Evolutionary conservation across 2,329 filamentous ascomycete genomes (phyloP), one percentile per base, ranked within the genome.

Genomic region (Botrytis medusae): DNA sequence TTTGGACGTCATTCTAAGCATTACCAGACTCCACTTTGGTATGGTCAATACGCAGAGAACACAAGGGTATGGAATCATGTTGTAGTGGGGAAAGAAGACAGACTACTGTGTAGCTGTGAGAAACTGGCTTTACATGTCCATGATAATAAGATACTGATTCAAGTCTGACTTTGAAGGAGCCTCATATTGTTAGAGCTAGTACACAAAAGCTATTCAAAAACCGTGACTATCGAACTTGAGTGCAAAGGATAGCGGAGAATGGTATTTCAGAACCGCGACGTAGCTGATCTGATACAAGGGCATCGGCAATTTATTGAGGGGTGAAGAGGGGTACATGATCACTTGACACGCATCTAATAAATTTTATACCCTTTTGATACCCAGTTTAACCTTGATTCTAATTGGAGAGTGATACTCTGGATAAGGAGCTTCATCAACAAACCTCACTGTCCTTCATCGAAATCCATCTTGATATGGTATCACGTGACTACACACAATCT

Each of bases 401-500:
- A 61, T 25, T 25, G 14, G 29, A 20, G 46, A 64, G 48, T 29
- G 2, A 18, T 57, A 18, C 29, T 57, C 14, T 2, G 14, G n/a
- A 57, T 5, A 57, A 57, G 51, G n/a, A 29, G 18, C n/a, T 46
- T 42, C 61, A 64, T 64, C 18, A 32, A 29, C 12, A 34, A n/a
- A 25, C 20, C 29, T 34, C 12, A 9, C 25, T 7, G 20, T 18
- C 1, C 7, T n/a, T 34, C 20, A n/a, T 29, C 25, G 20, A 40
- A 29, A 18, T 25, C 18, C 14, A 16, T 6, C 25, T 29, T 29
- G 8, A n/a, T 12, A 0, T 4, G 0, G 1, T n/a, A 42, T 54
- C 70, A 72, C 70, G 72, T 68, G 70, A 59, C n/a, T 1, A 0
- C 4, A 20, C 29, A 25, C 61, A 32, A 69, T 68, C 62, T 68